phyloP scores from a whole-genome alignment of 1,284 basidiomycete genomes.

The Trichosporon coremiiforme region DNA sequence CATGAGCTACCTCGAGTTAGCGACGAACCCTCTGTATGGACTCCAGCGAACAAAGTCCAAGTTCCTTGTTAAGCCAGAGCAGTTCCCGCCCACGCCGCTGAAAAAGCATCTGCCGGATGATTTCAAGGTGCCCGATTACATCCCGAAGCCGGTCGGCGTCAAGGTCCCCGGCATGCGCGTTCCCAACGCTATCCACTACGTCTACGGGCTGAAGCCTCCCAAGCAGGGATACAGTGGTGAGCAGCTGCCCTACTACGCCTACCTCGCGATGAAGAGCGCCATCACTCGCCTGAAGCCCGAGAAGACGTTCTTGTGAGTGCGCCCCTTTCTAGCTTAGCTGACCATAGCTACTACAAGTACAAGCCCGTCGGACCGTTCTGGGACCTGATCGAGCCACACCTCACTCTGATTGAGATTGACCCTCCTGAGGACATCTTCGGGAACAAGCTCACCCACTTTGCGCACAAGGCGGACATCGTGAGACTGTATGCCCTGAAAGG shows the following conservation, averaged over 20 bases:
- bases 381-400: conserved; percentile 49
- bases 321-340: not conserved
- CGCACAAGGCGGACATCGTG: conserved; percentile 55
- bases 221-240: conserved; percentile 39
- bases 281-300: conserved; percentile 55
- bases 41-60: conserved; percentile 33
- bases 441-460: conserved; percentile 48
- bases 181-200: conserved; percentile 55
- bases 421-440: conserved; percentile 49
- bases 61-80: conserved; percentile 36
- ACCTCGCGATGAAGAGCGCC: conserved; percentile 57
- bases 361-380: conserved; percentile 56
- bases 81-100: conserved; percentile 35
- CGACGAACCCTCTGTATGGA: conserved; percentile 8
- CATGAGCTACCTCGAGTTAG: not conserved
- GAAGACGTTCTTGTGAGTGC: conserved; percentile 54
- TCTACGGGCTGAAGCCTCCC: conserved; percentile 54
- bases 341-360: conserved; percentile 53
- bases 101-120: conserved; percentile 27
- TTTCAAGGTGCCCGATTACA: conserved; percentile 11
- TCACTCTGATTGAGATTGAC: conserved; percentile 50
- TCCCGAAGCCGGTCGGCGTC: conserved; percentile 43
- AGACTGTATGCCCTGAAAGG: conserved; percentile 51
- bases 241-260: conserved; percentile 57
- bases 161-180: conserved; percentile 46